Evolutionary conservation across 31 red algal genomes (phyloP), one percentile per base, ranked within the genome.

Genomic region (Asparagopsis taxiformis): DNA sequence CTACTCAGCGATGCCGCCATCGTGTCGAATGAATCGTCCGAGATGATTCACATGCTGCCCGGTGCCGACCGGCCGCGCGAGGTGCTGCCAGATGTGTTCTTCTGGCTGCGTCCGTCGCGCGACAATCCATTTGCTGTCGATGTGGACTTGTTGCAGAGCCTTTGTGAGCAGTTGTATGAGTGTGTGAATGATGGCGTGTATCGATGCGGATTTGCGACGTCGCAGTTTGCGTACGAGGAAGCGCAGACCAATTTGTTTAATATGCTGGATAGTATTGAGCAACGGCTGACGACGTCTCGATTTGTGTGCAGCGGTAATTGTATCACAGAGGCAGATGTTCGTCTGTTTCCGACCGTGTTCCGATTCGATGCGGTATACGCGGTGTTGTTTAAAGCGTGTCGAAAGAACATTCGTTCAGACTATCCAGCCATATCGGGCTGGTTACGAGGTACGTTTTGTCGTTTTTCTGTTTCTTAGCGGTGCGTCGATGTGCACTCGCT

Each of bases 11-110:
- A 58, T 31, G 37, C 60, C 25, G 1, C 17, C 0, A 67, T 99
- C 48, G 74, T 99, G 0, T 85, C 65, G 20, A 94, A 99, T 61
- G 91, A 94, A 67, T 90, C 84, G 22, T 56, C 88, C 9, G 87
- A 95, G 17, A 89, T 99, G 3, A 56, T 99, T 3, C 87, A 65
- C 13, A 55, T 89, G 21, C 49, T 91, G 9, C 66, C 43, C 24
- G 51, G 67, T 46, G 32, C 21, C 26, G n/a, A 11, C 34, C 29
- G 31, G 15, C 50, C 34, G 10, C 54, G 56, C 7, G 33, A 44
- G 29, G 67, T 54, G 23, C 24, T 22, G 51, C 44, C 58, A 30
- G 62, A 66, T 69, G 59, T 17, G 17, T 29, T 63, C 62, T 70
- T 67, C 1, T 53, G 54, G 59, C 30, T 82, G 49, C 50, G 68